phyloP scores from a whole-genome alignment of 1,139 yeast genomes.

The Wickerhamiella infanticola region DNA sequence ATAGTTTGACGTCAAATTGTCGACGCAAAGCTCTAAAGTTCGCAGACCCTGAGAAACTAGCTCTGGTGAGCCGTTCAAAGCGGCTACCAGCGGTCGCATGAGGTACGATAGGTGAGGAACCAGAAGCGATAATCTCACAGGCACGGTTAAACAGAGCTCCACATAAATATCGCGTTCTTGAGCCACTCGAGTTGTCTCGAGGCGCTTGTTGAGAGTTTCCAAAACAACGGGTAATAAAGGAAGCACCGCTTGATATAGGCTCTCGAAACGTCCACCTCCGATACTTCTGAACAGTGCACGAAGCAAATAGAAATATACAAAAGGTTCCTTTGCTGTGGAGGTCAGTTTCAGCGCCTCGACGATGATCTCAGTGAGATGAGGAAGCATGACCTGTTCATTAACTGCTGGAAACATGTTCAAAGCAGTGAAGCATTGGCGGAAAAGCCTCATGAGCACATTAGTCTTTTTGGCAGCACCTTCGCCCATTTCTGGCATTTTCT shows the following conservation, averaged over 20 bases:
- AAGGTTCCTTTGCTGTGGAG: conserved; percentile 83
- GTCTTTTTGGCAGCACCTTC: conserved; percentile 65
- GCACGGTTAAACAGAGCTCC: conserved; percentile 87
- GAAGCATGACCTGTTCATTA: conserved; percentile 75
- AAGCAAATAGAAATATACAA: conserved; percentile 74
- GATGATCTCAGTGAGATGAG: conserved; percentile 72
- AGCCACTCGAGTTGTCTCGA: conserved; percentile 69
- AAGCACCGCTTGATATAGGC: conserved; percentile 77
- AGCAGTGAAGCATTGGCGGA: conserved; percentile 89
- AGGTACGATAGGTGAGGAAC: conserved; percentile 83
- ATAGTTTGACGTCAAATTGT: conserved; percentile 87
- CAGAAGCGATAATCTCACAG: conserved; percentile 79
- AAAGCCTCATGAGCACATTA: conserved; percentile 66
- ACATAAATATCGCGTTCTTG: conserved; percentile 90
- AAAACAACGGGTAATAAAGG: conserved; percentile 77
- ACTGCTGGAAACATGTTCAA: conserved; percentile 79
- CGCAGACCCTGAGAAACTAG: conserved; percentile 86
- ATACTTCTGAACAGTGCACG: conserved; percentile 85
- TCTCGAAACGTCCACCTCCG: conserved; percentile 92
- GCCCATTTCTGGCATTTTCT: conserved; percentile 61
- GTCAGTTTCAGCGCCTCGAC: conserved; percentile 66
- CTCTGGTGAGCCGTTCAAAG: conserved; percentile 82
- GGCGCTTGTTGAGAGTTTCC: conserved; percentile 71
- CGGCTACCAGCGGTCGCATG: conserved; percentile 82
- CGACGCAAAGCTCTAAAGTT: conserved; percentile 92